phyloP scores from a whole-genome alignment of 805 yeast species.

The Myxozyma melibiosi region DNA sequence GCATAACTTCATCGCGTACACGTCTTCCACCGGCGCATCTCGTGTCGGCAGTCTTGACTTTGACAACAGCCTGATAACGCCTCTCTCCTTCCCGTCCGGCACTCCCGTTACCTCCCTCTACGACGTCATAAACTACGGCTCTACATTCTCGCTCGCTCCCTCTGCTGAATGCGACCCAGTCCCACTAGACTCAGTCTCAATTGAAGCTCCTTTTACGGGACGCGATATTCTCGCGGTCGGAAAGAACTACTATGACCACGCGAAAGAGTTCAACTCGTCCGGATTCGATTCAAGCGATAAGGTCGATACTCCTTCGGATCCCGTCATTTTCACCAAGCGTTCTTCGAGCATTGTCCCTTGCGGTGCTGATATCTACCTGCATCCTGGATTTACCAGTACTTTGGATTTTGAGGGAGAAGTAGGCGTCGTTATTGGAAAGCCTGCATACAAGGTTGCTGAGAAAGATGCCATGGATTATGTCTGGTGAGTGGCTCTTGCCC shows the following conservation, averaged over 20 bases:
- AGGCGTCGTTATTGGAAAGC: conserved; percentile 55
- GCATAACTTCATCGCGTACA: conserved; percentile 8
- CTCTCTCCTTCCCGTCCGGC: conserved; percentile 24
- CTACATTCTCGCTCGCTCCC: conserved; percentile 10
- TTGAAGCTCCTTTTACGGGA: conserved; percentile 17
- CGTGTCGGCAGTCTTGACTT: conserved; percentile 23
- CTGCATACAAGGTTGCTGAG: conserved; percentile 47
- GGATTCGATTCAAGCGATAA: conserved; percentile 30
- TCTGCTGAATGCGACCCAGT: not conserved
- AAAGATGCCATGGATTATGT: conserved; percentile 51
- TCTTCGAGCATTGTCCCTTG: conserved; percentile 18
- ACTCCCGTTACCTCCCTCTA: conserved; percentile 20
- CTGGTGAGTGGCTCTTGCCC: conserved; percentile 26
- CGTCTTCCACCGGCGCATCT: not conserved
- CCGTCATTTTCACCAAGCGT: conserved; percentile 25
- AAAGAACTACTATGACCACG: conserved; percentile 29
- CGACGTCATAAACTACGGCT: conserved; percentile 13
- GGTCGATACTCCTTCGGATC: conserved; percentile 23
- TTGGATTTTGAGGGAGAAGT: conserved; percentile 58
- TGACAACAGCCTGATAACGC: conserved; percentile 11
- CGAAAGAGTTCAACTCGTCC: conserved; percentile 25
- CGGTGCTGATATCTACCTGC: conserved; percentile 18
- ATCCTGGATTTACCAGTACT: conserved; percentile 22
- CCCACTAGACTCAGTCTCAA: not conserved
- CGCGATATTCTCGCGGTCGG: conserved; percentile 26